Percentiles rank a stretch among this genome's conserved stretches.
Conservation (phyloP, 306 rosid species). For the Begonia fuchsioides region DNA sequence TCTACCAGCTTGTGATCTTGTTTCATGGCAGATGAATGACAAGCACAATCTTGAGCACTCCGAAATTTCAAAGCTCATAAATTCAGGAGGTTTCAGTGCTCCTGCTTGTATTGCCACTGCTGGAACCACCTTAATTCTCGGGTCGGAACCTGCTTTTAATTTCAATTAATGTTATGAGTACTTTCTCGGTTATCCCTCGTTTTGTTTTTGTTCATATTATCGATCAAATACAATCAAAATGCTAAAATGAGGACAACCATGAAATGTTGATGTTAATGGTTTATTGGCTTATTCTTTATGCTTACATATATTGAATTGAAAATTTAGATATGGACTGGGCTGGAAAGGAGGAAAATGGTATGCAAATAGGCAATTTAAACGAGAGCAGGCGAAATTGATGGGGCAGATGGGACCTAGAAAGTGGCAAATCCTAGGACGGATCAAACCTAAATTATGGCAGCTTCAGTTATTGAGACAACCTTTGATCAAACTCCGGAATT, state of each 20-base stretch:
- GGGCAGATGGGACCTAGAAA: conserved; percentile 58
- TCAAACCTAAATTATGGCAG: conserved; percentile 45
- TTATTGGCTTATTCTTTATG: conserved; percentile 4
- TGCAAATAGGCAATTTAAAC: conserved; percentile 50
- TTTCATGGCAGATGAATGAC: conserved; percentile 42
- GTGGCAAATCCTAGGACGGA: conserved; percentile 52
- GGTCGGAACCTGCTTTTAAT: conserved; percentile 33
- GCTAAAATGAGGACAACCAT: neutral
- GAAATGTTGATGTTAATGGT: neutral
- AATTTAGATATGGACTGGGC: conserved; percentile 72
- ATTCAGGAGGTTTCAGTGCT: conserved; percentile 27
- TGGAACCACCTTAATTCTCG: conserved; percentile 67
- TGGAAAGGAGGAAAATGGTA: conserved; percentile 90
- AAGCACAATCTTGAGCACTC: conserved; percentile 34
- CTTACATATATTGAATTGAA: neutral
- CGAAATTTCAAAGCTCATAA: conserved; percentile 46
- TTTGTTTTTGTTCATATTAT: too few relatives aligned
- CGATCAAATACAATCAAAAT: too few relatives aligned
- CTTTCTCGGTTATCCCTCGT: too few relatives aligned
- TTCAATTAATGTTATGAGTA: neutral
- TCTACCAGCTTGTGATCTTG: conserved; percentile 6
- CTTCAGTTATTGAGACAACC: conserved; percentile 12
- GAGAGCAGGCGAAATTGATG: conserved; percentile 78
- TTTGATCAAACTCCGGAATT: neutral
- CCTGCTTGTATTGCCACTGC: conserved; percentile 81